phyloP scores from a whole-genome alignment of 352 stramenopile genomes.

The Thraustochytrium striatum region DNA sequence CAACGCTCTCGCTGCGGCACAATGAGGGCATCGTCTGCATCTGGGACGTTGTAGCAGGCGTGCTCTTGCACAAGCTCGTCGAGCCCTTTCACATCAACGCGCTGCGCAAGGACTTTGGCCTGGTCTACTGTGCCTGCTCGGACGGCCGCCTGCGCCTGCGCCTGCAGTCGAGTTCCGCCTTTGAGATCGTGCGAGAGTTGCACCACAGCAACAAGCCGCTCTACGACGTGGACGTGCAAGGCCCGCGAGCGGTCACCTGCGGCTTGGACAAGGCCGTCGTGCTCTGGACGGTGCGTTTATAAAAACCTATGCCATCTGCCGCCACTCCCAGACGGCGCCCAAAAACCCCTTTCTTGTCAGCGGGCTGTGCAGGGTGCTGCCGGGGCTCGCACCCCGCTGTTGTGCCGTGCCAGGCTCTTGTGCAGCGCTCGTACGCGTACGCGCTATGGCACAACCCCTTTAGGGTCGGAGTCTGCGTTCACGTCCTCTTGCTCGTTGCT shows the following conservation, averaged over 20 bases:
- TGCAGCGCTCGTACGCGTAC: too few relatives aligned
- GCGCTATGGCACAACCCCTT: too few relatives aligned
- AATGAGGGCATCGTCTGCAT: conserved; percentile 24
- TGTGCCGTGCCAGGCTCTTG: too few relatives aligned
- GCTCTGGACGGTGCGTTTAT: too few relatives aligned
- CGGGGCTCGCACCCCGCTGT: too few relatives aligned
- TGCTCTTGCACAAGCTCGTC: not conserved
- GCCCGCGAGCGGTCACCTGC: conserved; percentile 21
- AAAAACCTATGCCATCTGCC: too few relatives aligned
- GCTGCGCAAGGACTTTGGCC: conserved; percentile 41
- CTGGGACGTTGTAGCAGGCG: conserved; percentile 1
- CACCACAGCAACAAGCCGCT: not conserved
- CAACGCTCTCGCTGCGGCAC: conserved; percentile 2
- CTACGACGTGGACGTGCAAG: conserved; percentile 47
- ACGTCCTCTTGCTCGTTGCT: too few relatives aligned
- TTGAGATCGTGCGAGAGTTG: conserved; percentile 28
- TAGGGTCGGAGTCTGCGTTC: too few relatives aligned
- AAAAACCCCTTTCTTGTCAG: too few relatives aligned
- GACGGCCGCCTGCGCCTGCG: conserved; percentile 32
- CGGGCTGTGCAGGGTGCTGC: too few relatives aligned
- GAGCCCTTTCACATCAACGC: conserved; percentile 45
- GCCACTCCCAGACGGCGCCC: too few relatives aligned
- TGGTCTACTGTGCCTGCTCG: conserved; percentile 39
- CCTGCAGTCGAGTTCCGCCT: not conserved
- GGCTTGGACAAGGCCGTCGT: conserved; percentile 30